Percentiles rank a stretch among this genome's conserved stretches.
Evolutionary conservation across 2,329 filamentous ascomycete genomes (phyloP).

Genomic region (Chaetomium globosum): DNA sequence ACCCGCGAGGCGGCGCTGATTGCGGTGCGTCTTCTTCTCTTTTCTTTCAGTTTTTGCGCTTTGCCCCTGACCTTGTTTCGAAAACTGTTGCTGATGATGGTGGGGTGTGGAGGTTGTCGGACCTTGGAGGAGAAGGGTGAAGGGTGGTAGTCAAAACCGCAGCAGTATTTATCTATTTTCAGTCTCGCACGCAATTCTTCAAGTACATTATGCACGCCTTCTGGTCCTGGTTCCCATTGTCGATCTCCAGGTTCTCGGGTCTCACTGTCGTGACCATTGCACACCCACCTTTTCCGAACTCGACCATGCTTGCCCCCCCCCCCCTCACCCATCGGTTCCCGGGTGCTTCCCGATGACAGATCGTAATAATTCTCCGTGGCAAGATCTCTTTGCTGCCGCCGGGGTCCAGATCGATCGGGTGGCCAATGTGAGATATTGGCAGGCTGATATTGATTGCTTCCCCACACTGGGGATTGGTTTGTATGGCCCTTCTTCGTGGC

Average conservation of each 20-base stretch:
- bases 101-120: not conserved
- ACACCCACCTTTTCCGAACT: not conserved
- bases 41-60: not conserved
- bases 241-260: not conserved
- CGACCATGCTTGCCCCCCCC: not conserved
- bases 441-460: not conserved
- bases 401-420: not conserved
- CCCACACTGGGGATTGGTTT: not conserved
- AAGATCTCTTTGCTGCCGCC: not conserved
- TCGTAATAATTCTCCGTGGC: not conserved
- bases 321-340: not conserved
- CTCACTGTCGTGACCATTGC: not conserved
- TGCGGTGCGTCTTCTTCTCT: slow-evolving; percentile 22
- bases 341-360: not conserved
- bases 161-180: not conserved
- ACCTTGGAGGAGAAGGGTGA: not conserved
- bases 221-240: not conserved
- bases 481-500: not conserved
- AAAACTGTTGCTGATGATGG: not conserved
- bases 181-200: not conserved
- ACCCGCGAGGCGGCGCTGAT: slow-evolving; percentile 26
- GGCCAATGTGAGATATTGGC: not conserved
- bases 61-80: no score
- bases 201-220: slow-evolving; percentile 8
- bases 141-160: not conserved